These are phyloP conservation scores for Pichia sp. DNA, from an alignment of 1,139 yeast species.

Conservation along the genomic window DNA sequence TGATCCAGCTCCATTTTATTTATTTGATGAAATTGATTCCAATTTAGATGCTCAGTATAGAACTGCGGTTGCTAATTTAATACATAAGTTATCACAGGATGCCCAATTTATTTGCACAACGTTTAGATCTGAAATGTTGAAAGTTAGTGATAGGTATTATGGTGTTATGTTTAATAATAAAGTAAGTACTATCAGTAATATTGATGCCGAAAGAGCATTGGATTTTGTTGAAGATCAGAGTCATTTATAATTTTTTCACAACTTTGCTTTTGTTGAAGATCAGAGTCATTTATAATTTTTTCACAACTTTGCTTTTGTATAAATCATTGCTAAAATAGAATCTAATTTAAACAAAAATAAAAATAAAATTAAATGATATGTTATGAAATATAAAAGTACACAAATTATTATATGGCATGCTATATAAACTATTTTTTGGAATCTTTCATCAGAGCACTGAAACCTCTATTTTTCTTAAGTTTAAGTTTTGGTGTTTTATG, in stretches of 20 bases:
- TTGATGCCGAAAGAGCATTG: constrained; percentile 67
- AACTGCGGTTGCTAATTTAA: constrained; percentile 76
- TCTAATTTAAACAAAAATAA: too few relatives aligned
- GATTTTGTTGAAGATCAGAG: constrained; percentile 68
- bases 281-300: constrained; percentile 29
- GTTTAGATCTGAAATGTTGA: constrained; percentile 87
- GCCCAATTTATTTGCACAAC: constrained; percentile 97
- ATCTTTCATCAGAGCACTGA: constrained; percentile 49
- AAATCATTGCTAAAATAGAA: too few relatives aligned
- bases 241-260: constrained; percentile 9
- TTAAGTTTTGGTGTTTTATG: constrained; percentile 29
- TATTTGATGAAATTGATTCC: constrained; percentile 95
- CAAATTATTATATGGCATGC: background rate
- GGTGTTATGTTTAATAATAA: constrained; percentile 83
- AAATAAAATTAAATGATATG: background rate
- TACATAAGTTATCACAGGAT: constrained; percentile 52
- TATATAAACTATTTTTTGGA: constrained; percentile 29
- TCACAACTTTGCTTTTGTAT: constrained; percentile 49
- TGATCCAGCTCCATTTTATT: constrained; percentile 95
- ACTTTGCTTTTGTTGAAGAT: constrained; percentile 67
- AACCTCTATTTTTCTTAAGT: constrained; percentile 38
- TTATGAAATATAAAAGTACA: constrained; percentile 1
- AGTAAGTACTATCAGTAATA: constrained; percentile 71
- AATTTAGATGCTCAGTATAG: constrained; percentile 90
- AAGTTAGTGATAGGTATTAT: constrained; percentile 78